Evolutionary conservation across 768 basidiomycete species (phyloP).

Genomic region (Pisolithus sp.): DNA sequence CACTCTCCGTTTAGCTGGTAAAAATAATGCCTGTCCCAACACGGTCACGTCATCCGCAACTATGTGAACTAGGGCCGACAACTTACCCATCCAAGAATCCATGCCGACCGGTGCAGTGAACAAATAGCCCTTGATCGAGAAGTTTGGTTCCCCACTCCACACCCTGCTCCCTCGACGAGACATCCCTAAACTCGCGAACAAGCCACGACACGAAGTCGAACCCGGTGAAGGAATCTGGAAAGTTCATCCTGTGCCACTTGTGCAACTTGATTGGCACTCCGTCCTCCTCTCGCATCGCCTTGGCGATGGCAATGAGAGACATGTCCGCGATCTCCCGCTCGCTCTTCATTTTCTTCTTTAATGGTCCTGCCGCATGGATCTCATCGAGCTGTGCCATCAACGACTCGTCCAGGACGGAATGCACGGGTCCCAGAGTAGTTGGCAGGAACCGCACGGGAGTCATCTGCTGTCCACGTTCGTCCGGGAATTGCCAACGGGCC

Average conservation of each 20-base stretch:
- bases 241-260: conserved; percentile 71
- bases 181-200: conserved; percentile 84
- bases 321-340: conserved; percentile 67
- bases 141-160: conserved; percentile 73
- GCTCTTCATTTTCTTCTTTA: conserved; percentile 76
- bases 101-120: conserved; percentile 74
- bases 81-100: conserved; percentile 83
- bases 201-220: conserved; percentile 90
- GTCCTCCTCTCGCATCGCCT: conserved; percentile 80
- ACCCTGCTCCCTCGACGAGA: conserved; percentile 75
- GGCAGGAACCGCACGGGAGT: conserved; percentile 72
- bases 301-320: conserved; percentile 58
- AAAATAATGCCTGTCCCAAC: conserved; percentile 66
- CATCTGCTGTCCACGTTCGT: conserved; percentile 33
- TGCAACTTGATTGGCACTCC: conserved; percentile 80
- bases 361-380: conserved; percentile 66
- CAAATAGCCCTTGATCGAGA: conserved; percentile 77
- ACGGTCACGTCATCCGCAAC: neutral
- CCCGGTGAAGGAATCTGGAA: conserved; percentile 83
- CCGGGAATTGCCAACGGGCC: conserved; percentile 66
- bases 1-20: conserved; percentile 80
- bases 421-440: conserved; percentile 78
- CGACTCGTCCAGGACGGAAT: conserved; percentile 71
- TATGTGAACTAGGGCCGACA: neutral
- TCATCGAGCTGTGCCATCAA: conserved; percentile 78